Evolutionary conservation across 345 rosid genomes (phyloP), one percentile per base, ranked within the genome.

Genomic region (Triadica sebifera): DNA sequence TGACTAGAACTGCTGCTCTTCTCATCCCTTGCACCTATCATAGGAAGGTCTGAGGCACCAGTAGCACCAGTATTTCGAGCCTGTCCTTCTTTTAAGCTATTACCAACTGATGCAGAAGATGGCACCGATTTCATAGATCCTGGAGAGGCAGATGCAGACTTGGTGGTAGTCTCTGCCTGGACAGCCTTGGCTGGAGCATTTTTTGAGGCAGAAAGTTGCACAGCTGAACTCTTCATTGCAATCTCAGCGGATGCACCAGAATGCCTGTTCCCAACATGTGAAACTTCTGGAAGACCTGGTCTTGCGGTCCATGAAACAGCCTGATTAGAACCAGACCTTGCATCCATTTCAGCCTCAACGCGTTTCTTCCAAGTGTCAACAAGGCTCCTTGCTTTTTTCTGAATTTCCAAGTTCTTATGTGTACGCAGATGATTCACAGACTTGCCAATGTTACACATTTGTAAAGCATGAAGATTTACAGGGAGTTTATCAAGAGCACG

Each of bases 311-410:
- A 89, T 3, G 88, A 68, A n/a, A 75, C 90, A 80, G 79, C 88
- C 78, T 85, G 98, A 65, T 81, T 89, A 15, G 90, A 81, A 22
- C 90, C 89, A 69, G 91, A 75, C 80, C 85, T 92, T 0, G 89
- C 88, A 87, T 94, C 95, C 97, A 92, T 91, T 77, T 94, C 98
- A 72, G 91, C 94, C 78, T 94, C 98, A 43, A 94, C 98, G 34
- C 96, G 89, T 76, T 87, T 94, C 87, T 94, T 94, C 97, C 98
- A 94, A 1, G 91, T 92, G 77, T 94, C 98, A 68, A 94, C 98
- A 64, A 94, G 84, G 66, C 91, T 86, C 80, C 97, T 86, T 20
- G 97, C 97, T 72, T 94, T 94, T 85, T 84, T 94, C 81, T 90
- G 95, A 73, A 94, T 91, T 66, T 94, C 97, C 52, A 85, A 75